Conservation (phyloP, 2,329 filamentous ascomycete species). For the Aspergillus melleus region DNA sequence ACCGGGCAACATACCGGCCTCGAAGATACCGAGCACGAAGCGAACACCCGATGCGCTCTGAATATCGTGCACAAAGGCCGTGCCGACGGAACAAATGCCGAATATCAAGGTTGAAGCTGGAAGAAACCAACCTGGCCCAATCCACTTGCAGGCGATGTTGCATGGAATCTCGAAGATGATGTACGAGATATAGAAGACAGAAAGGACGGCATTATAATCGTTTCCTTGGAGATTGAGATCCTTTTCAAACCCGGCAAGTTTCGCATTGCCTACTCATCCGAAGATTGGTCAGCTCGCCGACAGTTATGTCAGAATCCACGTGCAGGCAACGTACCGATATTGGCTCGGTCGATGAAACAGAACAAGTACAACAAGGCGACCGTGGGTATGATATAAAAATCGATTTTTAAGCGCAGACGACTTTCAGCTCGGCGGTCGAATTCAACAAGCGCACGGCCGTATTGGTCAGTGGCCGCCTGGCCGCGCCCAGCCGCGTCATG, state of each 20-base stretch:
- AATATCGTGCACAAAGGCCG: slow-evolving; percentile 63
- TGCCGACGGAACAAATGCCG: slow-evolving; percentile 63
- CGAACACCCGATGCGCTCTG: slow-evolving; percentile 59
- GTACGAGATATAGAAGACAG: slow-evolving; percentile 71
- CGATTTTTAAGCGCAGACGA: slow-evolving; percentile 63
- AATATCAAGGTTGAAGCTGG: slow-evolving; percentile 63
- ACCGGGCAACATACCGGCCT: slow-evolving; percentile 71
- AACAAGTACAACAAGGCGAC: slow-evolving; percentile 68
- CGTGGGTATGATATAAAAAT: slow-evolving; percentile 64
- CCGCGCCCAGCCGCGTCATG: slow-evolving; percentile 47
- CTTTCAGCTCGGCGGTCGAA: slow-evolving; percentile 61
- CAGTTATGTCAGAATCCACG: background rate
- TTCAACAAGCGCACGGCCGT: slow-evolving; percentile 51
- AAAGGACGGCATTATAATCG: slow-evolving; percentile 69
- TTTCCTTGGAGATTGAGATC: slow-evolving; percentile 63
- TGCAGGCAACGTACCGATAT: slow-evolving; percentile 56
- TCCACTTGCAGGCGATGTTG: slow-evolving; percentile 67
- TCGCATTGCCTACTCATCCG: slow-evolving; percentile 56
- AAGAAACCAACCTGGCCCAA: slow-evolving; percentile 72
- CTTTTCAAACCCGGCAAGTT: slow-evolving; percentile 62
- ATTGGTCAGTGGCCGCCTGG: slow-evolving; percentile 51
- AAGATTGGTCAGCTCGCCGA: background rate
- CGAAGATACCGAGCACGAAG: slow-evolving; percentile 67
- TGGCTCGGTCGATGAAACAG: slow-evolving; percentile 72
- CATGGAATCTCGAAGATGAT: slow-evolving; percentile 70